These are phyloP conservation scores for Ceratorhiza oryzae-sativae DNA, from an alignment of 1,284 basidiomycete species.

Conservation along the genomic window DNA sequence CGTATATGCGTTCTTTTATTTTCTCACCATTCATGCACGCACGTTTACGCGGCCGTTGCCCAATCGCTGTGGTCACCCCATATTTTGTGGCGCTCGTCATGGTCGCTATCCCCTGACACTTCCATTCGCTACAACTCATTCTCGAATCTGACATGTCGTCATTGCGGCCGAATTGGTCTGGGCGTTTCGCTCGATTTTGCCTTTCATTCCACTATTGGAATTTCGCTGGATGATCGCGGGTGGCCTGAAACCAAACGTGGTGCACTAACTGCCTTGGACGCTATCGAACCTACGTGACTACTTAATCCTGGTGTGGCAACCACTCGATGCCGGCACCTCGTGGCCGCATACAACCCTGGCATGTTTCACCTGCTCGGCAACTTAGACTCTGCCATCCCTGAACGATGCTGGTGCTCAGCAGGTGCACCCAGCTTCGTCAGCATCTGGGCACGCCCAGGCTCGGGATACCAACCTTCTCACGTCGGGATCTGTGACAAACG, in stretches of 20 bases:
- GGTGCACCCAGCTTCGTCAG: slow-evolving; percentile 6
- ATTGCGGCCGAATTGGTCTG: background rate
- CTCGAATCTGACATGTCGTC: background rate
- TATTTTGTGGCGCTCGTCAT: slow-evolving; percentile 20
- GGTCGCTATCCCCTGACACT: background rate
- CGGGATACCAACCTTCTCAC: slow-evolving; percentile 20
- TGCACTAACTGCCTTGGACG: slow-evolving; percentile 1
- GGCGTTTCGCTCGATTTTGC: background rate
- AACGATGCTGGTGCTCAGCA: slow-evolving; percentile 13
- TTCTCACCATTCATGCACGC: background rate
- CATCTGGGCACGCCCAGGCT: background rate
- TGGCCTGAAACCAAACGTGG: background rate
- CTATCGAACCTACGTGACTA: slow-evolving; percentile 1
- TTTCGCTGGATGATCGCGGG: background rate
- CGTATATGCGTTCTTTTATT: slow-evolving; percentile 26
- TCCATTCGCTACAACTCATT: background rate
- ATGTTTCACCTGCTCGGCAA: slow-evolving; percentile 28
- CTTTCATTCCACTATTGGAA: background rate
- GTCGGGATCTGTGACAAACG: too few relatives aligned
- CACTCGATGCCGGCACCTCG: background rate
- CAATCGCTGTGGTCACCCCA: background rate
- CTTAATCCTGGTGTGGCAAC: background rate
- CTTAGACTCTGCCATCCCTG: slow-evolving; percentile 27
- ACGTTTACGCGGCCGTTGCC: background rate
- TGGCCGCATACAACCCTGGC: slow-evolving; percentile 4